phyloP scores from a whole-genome alignment of 139 green algal species.

The Parachlorella kessleri region DNA sequence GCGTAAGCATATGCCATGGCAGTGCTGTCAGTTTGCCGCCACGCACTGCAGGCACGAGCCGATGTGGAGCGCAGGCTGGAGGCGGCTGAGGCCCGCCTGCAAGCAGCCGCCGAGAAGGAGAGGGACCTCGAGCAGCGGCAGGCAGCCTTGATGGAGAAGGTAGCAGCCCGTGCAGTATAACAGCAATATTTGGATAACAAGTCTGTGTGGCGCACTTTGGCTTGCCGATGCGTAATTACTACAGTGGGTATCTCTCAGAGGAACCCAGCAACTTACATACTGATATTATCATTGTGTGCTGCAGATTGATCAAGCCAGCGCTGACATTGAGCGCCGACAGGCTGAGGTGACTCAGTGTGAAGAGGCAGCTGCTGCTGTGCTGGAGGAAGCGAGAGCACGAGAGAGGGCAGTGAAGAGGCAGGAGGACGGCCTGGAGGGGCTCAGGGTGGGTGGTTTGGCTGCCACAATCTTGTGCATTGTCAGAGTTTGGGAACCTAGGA shows the following conservation, averaged over 20 bases:
- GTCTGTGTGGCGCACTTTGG: too few species aligned
- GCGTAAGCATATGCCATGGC: too few species aligned
- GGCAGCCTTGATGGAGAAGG: conserved; percentile 7
- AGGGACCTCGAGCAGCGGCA: conserved; percentile 23
- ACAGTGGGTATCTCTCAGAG: too few species aligned
- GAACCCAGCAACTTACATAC: too few species aligned
- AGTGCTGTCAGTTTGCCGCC: too few species aligned
- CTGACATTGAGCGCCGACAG: conserved; percentile 9
- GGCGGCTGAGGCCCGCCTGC: conserved; percentile 11
- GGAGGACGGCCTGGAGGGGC: conserved; percentile 25
- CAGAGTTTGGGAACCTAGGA: too few species aligned
- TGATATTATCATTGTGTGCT: too few species aligned
- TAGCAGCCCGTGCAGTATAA: too few species aligned
- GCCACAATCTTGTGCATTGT: too few species aligned
- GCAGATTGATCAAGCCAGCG: conserved; percentile 17
- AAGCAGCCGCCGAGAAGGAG: conserved; percentile 14
- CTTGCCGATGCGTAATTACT: too few species aligned
- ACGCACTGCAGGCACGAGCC: background rate
- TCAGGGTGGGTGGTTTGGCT: conserved; percentile 30
- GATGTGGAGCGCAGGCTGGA: conserved; percentile 25
- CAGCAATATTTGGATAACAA: too few species aligned
- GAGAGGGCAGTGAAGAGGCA: conserved; percentile 19
- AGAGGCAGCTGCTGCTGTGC: background rate
- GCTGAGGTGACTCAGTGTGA: conserved; percentile 11
- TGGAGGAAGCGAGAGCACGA: background rate